Evolutionary conservation across 352 stramenopile genomes (phyloP), one percentile per base, ranked within the genome.

Genomic region (Phytopythium kandeliae): DNA sequence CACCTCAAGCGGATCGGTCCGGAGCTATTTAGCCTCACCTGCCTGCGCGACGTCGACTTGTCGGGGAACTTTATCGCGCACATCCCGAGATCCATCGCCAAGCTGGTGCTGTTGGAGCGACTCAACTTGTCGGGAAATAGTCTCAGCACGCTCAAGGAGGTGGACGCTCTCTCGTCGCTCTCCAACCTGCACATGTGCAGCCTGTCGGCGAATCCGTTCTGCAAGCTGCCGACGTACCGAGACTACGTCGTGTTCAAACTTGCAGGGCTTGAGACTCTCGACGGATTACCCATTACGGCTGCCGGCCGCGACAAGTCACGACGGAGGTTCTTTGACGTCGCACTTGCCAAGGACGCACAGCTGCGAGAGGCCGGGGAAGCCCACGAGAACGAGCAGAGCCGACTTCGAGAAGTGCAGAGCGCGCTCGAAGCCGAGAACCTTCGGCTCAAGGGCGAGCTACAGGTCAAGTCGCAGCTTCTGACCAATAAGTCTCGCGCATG

Each of bases 401-500:
- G 72, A 2, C 59, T 89, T 25, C 62, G 74, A 0, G 65, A 89
- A 31, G 61, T 65, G 3, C 77, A 84, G 38, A 75, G 65, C 22
- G 74, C 63, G 12, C 64, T 93, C 2, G 78, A 89, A 55, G 80
- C 74, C 1, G 83, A 93, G 37, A 93, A 92, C 28, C 34, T 77
- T 42, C 65, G 77, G 0, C 64, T 93, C 10, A 86, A 86, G 58
- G 76, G 72, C 12, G 83, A 93, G 37, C 50, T 93, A 26, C 67
- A 89, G 31, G 66, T 92, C 44, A 93, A 93, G 58, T 88, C 78
- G 10, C 86, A 89, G 55, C 56, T 93, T 19, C 49, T 93, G 17
- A 74, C 84, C 31, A 93, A 93, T 49, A 93, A 93, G 47, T 90
- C 80, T 3, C 79, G 77, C 37, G 83, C 80, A 11, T 93, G 80